phyloP scores from a whole-genome alignment of 2,329 filamentous ascomycete genomes.

The Penicillium sclerotigenum region DNA sequence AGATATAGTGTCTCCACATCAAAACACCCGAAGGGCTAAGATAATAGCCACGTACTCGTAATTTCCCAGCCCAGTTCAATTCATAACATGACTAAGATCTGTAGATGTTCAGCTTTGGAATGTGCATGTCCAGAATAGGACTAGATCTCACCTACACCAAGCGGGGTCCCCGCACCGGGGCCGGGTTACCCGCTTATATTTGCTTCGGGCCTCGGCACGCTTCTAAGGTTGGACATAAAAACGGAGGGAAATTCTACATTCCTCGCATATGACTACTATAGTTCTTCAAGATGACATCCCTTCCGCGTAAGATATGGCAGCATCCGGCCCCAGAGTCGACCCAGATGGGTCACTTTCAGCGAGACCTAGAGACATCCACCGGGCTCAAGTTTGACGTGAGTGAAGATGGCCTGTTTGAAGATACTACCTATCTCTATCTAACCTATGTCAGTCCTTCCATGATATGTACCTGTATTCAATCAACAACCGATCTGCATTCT shows the following conservation, averaged over 20 bases:
- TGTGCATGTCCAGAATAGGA: background rate
- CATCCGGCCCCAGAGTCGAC: slow-evolving; percentile 25
- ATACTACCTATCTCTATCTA: background rate
- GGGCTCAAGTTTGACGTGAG: slow-evolving; percentile 18
- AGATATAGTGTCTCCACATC: too few species aligned
- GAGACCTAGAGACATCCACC: slow-evolving; percentile 14
- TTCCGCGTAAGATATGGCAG: slow-evolving; percentile 25
- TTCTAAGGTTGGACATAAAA: background rate
- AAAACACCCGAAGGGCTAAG: too few species aligned
- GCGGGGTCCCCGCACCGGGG: slow-evolving; percentile 1
- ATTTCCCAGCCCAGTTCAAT: too few species aligned
- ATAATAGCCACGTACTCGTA: too few species aligned
- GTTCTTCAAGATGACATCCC: background rate
- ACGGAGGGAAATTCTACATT: background rate
- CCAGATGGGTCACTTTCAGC: slow-evolving; percentile 21
- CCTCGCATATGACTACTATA: background rate
- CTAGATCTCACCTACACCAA: background rate
- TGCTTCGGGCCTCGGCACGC: slow-evolving; percentile 1
- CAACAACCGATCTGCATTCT: slow-evolving; percentile 61
- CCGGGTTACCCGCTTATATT: background rate
- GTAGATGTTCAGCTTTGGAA: background rate
- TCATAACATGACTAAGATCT: background rate
- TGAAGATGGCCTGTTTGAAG: background rate
- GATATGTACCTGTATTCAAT: slow-evolving; percentile 71
- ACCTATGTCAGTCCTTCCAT: slow-evolving; percentile 47